Percentiles rank a stretch among this genome's conserved stretches.
Conservation (phyloP, 768 basidiomycete genomes). For the Lactarius sp. region DNA sequence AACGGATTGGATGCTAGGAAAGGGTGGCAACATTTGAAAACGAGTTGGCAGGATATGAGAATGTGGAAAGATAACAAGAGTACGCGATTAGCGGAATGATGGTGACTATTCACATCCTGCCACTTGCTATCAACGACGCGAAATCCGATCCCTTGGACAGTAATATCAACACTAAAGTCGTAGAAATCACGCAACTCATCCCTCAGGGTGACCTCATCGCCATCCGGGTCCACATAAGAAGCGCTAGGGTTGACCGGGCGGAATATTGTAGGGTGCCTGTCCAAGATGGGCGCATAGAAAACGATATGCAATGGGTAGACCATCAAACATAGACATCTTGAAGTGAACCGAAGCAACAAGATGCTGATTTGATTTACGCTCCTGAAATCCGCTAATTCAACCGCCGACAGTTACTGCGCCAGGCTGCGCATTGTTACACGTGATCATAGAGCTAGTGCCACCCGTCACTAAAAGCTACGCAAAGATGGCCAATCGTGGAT, state of each 20-base stretch:
- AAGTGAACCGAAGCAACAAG: slow-evolving; percentile 47
- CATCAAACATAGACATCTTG: slow-evolving; percentile 52
- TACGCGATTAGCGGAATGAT: too few species aligned
- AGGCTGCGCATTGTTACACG: neutral
- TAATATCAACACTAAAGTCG: slow-evolving; percentile 28
- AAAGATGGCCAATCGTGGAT: slow-evolving; percentile 63
- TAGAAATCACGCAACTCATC: slow-evolving; percentile 78
- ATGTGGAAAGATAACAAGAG: too few species aligned
- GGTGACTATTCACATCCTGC: too few species aligned
- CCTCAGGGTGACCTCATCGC: slow-evolving; percentile 72
- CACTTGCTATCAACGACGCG: slow-evolving; percentile 45
- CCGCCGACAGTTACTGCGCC: slow-evolving; percentile 21
- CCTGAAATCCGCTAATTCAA: slow-evolving; percentile 2
- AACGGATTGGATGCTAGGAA: too few species aligned
- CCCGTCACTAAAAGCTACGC: slow-evolving; percentile 32
- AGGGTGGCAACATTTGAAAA: too few species aligned
- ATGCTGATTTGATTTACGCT: neutral
- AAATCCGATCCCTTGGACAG: slow-evolving; percentile 45
- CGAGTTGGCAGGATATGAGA: too few species aligned
- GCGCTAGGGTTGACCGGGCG: slow-evolving; percentile 55
- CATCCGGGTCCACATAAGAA: slow-evolving; percentile 67
- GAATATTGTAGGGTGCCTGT: slow-evolving; percentile 50
- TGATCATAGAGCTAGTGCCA: too few species aligned
- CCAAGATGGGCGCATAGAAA: slow-evolving; percentile 53
- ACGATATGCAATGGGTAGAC: slow-evolving; percentile 54